Evolutionary conservation across 805 yeast genomes (phyloP), one percentile per base, ranked within the genome.

Genomic region (Candida yuanshanica): DNA sequence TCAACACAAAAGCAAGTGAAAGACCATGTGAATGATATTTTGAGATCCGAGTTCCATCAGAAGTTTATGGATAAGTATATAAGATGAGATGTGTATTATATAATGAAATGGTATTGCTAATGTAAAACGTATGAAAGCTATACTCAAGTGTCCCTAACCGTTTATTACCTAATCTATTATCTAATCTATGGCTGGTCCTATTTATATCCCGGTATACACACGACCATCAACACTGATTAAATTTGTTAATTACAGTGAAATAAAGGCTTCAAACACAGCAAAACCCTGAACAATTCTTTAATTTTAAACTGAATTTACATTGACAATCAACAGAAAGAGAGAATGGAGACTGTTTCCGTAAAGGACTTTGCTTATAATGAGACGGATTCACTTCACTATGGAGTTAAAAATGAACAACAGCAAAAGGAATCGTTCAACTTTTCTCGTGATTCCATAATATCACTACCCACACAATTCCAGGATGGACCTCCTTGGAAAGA

Each of bases 341-440:
- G 14, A 26, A 26, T 27, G 31, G 31, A 27, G 18, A 12, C 21
- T 33, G 67, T 81, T 25, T 71, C 79, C 1, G 77, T 87, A 16
- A 78, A 80, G 47, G 98, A 91, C 62, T 91, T 77, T 66, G 98
- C 90, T 20, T 90, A 91, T 55, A 77, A 77, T 6, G 70, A 66
- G 13, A 62, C 70, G 22, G 80, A 86, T 48, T 90, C 93, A 2
- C 65, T 86, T 38, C 83, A 85, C 60, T 75, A 75, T 48, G 95
- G 95, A 0, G 71, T 31, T 41, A 22, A 56, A 50, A 27, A 20
- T 9, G 9, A 22, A 5, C n/a, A 31, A 4, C 39, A 55, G 64
- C 42, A 59, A 53, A 39, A 64, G 64, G 38, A 31, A 3, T 33
- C 25, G 17, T 41, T 9, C 14, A 41, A 41, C 12, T 21, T 27